Evolutionary conservation across 352 stramenopile genomes (phyloP), one percentile per base, ranked within the genome.

Genomic region (Globisporangium splendens): DNA sequence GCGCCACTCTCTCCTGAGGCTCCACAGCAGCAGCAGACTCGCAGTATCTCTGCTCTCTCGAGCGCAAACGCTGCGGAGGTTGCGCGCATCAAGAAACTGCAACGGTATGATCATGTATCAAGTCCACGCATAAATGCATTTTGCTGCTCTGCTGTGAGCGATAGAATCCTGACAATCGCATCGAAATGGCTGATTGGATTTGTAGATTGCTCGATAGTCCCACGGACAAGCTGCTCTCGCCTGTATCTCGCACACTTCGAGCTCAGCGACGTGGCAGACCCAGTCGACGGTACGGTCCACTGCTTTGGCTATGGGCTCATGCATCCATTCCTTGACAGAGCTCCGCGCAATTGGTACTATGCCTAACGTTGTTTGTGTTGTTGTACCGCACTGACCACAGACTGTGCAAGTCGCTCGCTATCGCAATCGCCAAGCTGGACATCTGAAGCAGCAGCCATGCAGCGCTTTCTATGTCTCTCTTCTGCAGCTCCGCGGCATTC

Each of bases 211-310:
- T 85, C 0, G 72, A 63, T 12, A 91, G 80, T 42, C 80, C 80
- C 1, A 91, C 80, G 8, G 80, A 91, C 63, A 83, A 74, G 46
- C 62, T 88, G 57, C 24, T 89, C n/a, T 89, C 80, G 14, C 80
- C 80, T 11, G 76, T 86, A 4, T 86, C 72, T 1, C 68, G 67
- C 24, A 78, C 78, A 13, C 53, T 90, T 13, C 68, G 63, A 14
- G 64, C 63, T 17, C 66, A 82, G 33, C 69, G 65, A 41, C 22
- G 35, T 8, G 52, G 50, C 17, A 52, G 46, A 12, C 48, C 54
- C 15, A 63, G 42, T 18, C 63, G 63, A 20, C 61, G 61, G 52
- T 59, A 38, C 28, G 28, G 28, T 1, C 7, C 28, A 35, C 10
- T n/a, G n/a, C n/a, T 35, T 31, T 31, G 24, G 5, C 5, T 5